Percentiles rank a stretch among this genome's conserved stretches.
phyloP scores from a whole-genome alignment of 306 rosid genomes.

The Cicer arietinum region DNA sequence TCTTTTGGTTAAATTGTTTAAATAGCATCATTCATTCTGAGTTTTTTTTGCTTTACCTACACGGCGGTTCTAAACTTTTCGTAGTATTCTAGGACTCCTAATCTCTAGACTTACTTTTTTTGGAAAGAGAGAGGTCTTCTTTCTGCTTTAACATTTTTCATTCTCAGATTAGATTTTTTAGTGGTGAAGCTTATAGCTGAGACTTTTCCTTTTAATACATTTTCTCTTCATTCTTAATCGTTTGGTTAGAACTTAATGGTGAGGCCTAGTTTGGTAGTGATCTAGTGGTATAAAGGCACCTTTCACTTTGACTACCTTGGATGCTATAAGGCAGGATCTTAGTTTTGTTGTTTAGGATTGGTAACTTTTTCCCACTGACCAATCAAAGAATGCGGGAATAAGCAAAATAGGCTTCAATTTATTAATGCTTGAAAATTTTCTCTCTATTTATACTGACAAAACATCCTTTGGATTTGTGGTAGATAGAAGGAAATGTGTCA shows the following conservation, averaged over 20 bases:
- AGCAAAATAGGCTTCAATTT: conserved; percentile 16
- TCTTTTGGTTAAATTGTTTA: conserved; percentile 20
- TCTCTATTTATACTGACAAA: conserved; percentile 30
- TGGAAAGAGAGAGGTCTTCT: neutral
- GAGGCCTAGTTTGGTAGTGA: conserved; percentile 20
- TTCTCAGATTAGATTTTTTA: conserved; percentile 18
- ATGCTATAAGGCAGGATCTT: neutral
- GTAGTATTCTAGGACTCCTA: conserved; percentile 3
- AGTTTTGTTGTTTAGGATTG: conserved; percentile 14
- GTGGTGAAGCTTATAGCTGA: conserved; percentile 21
- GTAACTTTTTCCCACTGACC: conserved; percentile 31
- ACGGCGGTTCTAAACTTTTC: neutral
- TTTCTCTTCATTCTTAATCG: conserved; percentile 4
- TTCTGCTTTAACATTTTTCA: conserved; percentile 8
- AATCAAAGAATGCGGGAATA: conserved; percentile 17
- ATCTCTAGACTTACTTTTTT: neutral
- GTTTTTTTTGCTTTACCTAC: neutral
- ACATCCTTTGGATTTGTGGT: conserved; percentile 44
- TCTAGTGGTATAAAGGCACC: conserved; percentile 1
- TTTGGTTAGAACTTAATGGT: conserved; percentile 20
- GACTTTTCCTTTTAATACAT: conserved; percentile 4
- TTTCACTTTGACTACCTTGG: conserved; percentile 32
- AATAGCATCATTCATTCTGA: neutral
- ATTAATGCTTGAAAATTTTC: neutral
- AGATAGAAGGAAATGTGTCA: conserved; percentile 90